These are phyloP conservation scores for Irineochytrium annulatum DNA, from an alignment of 192 early-diverging fungal species.

Conservation along the genomic window DNA sequence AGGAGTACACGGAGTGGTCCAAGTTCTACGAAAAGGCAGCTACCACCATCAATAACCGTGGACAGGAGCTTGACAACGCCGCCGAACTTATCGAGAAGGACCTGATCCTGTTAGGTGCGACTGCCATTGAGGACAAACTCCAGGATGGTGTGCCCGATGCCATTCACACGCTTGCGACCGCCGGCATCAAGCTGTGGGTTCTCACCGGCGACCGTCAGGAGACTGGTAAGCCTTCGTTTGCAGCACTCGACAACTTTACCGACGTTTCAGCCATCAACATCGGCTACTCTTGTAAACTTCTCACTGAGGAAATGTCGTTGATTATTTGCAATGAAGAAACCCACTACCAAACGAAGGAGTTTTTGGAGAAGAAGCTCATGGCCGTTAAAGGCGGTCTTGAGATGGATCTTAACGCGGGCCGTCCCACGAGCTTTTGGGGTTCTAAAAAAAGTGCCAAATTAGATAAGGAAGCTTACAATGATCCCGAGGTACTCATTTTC, in stretches of 20 bases:
- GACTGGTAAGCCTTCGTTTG: constrained; percentile 44
- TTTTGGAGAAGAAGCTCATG: constrained; percentile 80
- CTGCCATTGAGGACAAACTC: constrained; percentile 97
- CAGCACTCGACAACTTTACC: background rate
- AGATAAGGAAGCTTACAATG: background rate
- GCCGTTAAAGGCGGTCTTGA: constrained; percentile 57
- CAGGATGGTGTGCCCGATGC: constrained; percentile 98
- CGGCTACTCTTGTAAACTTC: constrained; percentile 94
- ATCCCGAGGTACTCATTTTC: constrained; percentile 4
- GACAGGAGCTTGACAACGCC: constrained; percentile 82
- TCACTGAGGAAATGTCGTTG: constrained; percentile 89
- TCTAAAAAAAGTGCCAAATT: constrained; percentile 1
- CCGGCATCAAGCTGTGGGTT: constrained; percentile 97
- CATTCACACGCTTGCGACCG: constrained; percentile 90
- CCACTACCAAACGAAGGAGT: constrained; percentile 87
- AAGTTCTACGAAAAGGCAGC: constrained; percentile 73
- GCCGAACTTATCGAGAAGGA: constrained; percentile 96
- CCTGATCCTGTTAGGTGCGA: constrained; percentile 87
- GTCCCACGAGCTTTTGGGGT: background rate
- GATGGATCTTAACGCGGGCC: background rate
- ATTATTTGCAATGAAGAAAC: constrained; percentile 85
- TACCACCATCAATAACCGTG: constrained; percentile 80
- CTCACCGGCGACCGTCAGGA: constrained; percentile 97
- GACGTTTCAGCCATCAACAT: constrained; percentile 82
- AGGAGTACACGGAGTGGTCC: constrained; percentile 81